Evolutionary conservation across 2,329 filamentous ascomycete species (phyloP), one percentile per base, ranked within the genome.

Genomic region (Exophiala dermatitidis): DNA sequence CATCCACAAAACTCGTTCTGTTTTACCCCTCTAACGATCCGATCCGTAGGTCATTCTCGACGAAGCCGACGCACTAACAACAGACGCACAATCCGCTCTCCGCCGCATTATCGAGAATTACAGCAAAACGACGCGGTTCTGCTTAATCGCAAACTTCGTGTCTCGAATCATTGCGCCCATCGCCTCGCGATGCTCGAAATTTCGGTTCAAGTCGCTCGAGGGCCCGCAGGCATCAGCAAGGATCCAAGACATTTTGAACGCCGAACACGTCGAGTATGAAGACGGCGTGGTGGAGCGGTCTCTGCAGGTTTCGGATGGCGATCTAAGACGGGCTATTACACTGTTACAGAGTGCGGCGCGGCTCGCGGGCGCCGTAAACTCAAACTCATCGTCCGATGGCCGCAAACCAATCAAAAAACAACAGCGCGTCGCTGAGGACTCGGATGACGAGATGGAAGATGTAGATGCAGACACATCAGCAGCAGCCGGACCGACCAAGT

Each of bases 101-200:
- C 80, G 93, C 60, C 81, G 94, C 50, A 98, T 93, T 1, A 99
- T 99, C 93, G 93, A 99, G 74, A 95, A 90, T 43, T 97, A 97
- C 71, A 88, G 82, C 69, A 90, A 90, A 66, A 96, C 97, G 71
- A 99, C 93, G 1, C 81, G 93, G 9, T 98, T 99, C 71, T 97
- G 93, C 67, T 77, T 99, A 40, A 91, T 97, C 54, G 98, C 94
- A 74, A 99, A 99, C 72, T 98, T 98, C 65, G 93, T 98, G 9
- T 97, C 93, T 2, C 79, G 93, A 54, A 98, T 99, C 67, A 98
- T 98, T 65, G 93, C 98, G 67, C 94, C 93, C 4, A 74, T 99
- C 26, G 93, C 93, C 1, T 90, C 84, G 68, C 81, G 93, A 63
- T 99, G 93, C 74, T 90, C 84, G 71, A 98, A 98, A 72, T 98